A percentile compares a stretch with the other conserved stretches of the same genome.
These are phyloP conservation scores for Exophiala viscosa DNA, from an alignment of 2,329 filamentous ascomycete genomes.

Conservation along the genomic window DNA sequence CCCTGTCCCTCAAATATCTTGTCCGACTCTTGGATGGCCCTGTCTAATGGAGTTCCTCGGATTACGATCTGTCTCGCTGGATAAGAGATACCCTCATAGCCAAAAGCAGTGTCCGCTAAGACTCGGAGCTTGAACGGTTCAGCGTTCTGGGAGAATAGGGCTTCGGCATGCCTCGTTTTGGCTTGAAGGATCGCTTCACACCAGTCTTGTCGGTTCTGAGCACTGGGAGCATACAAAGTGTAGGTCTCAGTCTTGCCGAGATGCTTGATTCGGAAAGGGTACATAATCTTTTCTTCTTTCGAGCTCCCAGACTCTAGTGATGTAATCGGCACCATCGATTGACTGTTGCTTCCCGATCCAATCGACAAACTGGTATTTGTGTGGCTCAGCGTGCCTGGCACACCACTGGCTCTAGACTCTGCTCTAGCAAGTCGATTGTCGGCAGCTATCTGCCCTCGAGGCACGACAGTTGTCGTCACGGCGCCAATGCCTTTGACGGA, in stretches of 20 bases:
- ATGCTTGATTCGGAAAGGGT: slow-evolving; percentile 94
- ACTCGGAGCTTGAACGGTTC: slow-evolving; percentile 92
- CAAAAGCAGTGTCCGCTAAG: slow-evolving; percentile 87
- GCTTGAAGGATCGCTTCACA: slow-evolving; percentile 90
- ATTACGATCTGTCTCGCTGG: slow-evolving; percentile 64
- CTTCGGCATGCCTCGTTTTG: slow-evolving; percentile 87
- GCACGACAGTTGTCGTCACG: slow-evolving; percentile 56
- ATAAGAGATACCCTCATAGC: slow-evolving; percentile 60
- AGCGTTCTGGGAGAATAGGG: slow-evolving; percentile 84
- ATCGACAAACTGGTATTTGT: slow-evolving; percentile 64
- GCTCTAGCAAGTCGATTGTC: slow-evolving; percentile 54
- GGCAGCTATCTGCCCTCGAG: slow-evolving; percentile 34
- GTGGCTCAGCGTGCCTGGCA: slow-evolving; percentile 56
- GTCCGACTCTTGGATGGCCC: slow-evolving; percentile 86
- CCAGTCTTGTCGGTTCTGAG: slow-evolving; percentile 78
- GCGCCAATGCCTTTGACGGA: slow-evolving; percentile 66
- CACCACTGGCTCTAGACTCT: slow-evolving; percentile 48
- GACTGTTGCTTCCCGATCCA: slow-evolving; percentile 51
- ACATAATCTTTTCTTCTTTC: slow-evolving; percentile 78
- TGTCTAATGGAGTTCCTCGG: slow-evolving; percentile 83
- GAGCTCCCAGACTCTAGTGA: slow-evolving; percentile 47
- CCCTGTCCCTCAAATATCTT: slow-evolving; percentile 63
- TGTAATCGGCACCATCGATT: slow-evolving; percentile 46
- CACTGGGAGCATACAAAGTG: slow-evolving; percentile 77
- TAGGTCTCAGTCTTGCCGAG: slow-evolving; percentile 84